Base-by-base conservation (phyloP, 2,329 filamentous ascomycete species). In the Sporothrix globosa region DNA sequence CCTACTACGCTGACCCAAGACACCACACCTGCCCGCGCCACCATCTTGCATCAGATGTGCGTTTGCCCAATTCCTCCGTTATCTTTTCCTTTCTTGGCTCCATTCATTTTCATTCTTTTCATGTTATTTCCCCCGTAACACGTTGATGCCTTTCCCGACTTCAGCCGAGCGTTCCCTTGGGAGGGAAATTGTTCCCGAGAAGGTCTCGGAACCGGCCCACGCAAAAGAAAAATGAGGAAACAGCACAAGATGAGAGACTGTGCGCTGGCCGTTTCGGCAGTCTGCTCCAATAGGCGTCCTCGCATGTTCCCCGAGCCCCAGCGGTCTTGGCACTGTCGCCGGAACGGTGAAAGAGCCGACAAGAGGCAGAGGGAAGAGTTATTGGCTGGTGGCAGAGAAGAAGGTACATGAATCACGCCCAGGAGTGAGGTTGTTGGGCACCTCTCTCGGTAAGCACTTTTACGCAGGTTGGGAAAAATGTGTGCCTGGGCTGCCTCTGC, bases 201-300 rank as follows among this genome's bases (percentile, higher is more conserved):
- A 65, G 65, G 54, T 17, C 39, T 68, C 69, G 69, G 65, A 53
- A 71, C 34, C 56, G 65, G 69, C 13, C 46, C 13, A 24, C 13
- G 50, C n/a, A 52, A 66, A 52, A 60, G 60, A 39, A 63, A 63
- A 10, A 61, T 24, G 27, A 4, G 54, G 54, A 58, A n/a, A n/a
- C 24, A 9, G 10, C 13, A 58, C 17, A 13, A 21, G 17, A 11
- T 14, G 24, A 27, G 30, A 41, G 19, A 60, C 17, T 63, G 44
- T 39, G n/a, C 10, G 46, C 56, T 44, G 54, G 61, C 69, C 69
- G 69, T 52, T 70, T 70, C 69, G 69, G 69, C 69, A 70, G 61
- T 52, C 69, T 30, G 2, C 34, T 53, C 69, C 69, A 70, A 70
- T 70, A 21, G 34, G 69, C 56, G 21, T 63, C 5, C 9, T 46